Evolutionary conservation across 441 rosid species (phyloP), one percentile per base, ranked within the genome.

Genomic region (Erodium moschatum): DNA sequence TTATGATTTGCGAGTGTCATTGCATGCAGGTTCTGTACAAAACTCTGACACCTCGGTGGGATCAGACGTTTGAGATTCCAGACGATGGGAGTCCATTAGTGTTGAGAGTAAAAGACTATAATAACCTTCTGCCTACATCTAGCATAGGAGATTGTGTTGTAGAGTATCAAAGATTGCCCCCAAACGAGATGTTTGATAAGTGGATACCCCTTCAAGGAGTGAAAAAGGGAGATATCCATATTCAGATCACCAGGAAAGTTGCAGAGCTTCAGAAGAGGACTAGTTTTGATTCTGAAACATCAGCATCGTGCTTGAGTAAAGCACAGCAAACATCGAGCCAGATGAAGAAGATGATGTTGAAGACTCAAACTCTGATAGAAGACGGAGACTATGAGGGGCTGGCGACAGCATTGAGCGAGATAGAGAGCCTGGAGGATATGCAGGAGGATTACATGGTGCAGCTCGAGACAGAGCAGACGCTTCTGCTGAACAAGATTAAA

Each of bases 141-240:
- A 94, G 82, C 75, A 94, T 94, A 1, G 98, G 98, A 42, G 79
- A 78, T 66, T 91, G 97, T 72, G 79, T 82, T 1, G 98, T 91
- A 46, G 98, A 94, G 72, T 94, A 94, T 78, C 95, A 87, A 77
- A 71, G 89, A 56, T 74, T 94, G 77, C 91, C 96, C 63, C 87
- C 92, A 61, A 91, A 94, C 70, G 79, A 89, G 75, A 80, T 83
- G 75, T 79, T 86, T 0, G 97, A 93, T 78, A 93, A 89, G 80
- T 94, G 98, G 98, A 91, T 94, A 79, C 97, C 97, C 29, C 96
- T 94, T 70, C 97, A 91, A 81, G 97, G 97, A 65, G 98, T 94
- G 72, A 91, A 68, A 69, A 81, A 72, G 61, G 98, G 97, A 11
- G 98, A 94, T 83, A 85, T 94, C 76, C 98, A 81, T 40, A 48